Conservation (phyloP, 352 stramenopile genomes). For the Phytopythium montanum region DNA sequence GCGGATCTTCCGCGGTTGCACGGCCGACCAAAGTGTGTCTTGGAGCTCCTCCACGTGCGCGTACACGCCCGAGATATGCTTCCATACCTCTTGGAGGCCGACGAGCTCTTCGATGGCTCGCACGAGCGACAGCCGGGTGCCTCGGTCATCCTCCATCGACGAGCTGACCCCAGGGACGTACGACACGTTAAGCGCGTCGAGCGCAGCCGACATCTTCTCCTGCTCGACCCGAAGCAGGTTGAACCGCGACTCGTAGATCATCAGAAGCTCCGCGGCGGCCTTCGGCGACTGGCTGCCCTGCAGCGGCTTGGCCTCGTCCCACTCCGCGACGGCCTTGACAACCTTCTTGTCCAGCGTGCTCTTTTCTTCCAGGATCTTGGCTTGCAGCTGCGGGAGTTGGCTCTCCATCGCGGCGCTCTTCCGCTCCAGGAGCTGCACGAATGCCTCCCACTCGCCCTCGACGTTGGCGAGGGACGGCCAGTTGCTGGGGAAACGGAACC, state of each 20-base stretch:
- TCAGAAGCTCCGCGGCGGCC: constrained; percentile 69
- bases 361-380: constrained; percentile 97
- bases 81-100: constrained; percentile 98
- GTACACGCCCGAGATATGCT: constrained; percentile 90
- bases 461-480: constrained; percentile 97
- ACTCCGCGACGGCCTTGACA: constrained; percentile 65
- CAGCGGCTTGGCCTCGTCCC: constrained; percentile 78
- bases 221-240: constrained; percentile 89
- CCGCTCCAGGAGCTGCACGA: constrained; percentile 87
- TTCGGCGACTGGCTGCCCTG: constrained; percentile 72
- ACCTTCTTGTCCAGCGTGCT: constrained; percentile 85
- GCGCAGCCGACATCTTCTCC: constrained; percentile 93
- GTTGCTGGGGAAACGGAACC: constrained; percentile 93
- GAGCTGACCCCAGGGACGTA: constrained; percentile 39
- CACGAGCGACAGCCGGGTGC: constrained; percentile 61
- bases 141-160: constrained; percentile 73
- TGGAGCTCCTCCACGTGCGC: constrained; percentile 89
- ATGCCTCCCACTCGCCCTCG: constrained; percentile 95
- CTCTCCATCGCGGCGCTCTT: constrained; percentile 95
- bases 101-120: constrained; percentile 89
- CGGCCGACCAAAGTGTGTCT: constrained; percentile 92
- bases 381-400: constrained; percentile 96
- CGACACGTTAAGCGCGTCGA: constrained; percentile 94
- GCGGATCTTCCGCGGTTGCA: constrained; percentile 94
- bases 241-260: constrained; percentile 83